These are phyloP conservation scores for Penicillium thymicola DNA, from an alignment of 2,329 filamentous ascomycete genomes.

Conservation along the genomic window DNA sequence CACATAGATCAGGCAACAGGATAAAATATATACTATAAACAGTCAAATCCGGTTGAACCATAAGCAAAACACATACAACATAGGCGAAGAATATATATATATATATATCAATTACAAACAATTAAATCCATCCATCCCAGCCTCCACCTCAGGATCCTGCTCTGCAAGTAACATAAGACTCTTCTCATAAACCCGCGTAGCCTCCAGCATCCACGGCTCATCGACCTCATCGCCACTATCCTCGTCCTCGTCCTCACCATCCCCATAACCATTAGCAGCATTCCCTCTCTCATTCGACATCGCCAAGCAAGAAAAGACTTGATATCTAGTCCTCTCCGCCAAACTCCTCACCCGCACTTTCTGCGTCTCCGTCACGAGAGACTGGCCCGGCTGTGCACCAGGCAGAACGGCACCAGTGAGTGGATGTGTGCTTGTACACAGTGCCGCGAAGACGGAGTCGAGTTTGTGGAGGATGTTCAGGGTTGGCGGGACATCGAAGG, in stretches of 20 bases:
- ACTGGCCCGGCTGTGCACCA: conserved; percentile 62
- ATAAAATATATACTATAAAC: neutral
- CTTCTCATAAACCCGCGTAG: conserved; percentile 73
- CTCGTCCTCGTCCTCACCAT: conserved; percentile 43
- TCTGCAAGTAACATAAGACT: conserved; percentile 73
- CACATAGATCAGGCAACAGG: neutral
- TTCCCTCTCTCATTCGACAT: conserved; percentile 13
- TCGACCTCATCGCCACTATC: conserved; percentile 47
- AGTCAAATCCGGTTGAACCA: too few species aligned
- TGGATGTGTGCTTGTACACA: conserved; percentile 66
- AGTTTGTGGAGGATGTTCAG: conserved; percentile 73
- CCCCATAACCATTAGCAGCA: conserved; percentile 22
- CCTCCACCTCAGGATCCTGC: conserved; percentile 14
- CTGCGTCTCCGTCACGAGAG: conserved; percentile 66
- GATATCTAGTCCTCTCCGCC: conserved; percentile 66
- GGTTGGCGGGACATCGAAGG: conserved; percentile 62
- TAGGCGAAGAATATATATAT: neutral
- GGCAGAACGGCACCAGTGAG: conserved; percentile 64
- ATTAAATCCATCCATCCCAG: conserved; percentile 23
- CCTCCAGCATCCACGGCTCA: conserved; percentile 60
- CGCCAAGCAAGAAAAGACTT: conserved; percentile 11
- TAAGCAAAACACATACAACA: neutral
- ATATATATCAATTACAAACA: neutral
- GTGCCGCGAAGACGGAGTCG: conserved; percentile 76
- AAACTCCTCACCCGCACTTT: conserved; percentile 83